Evolutionary conservation across 2,329 filamentous ascomycete species (phyloP), one percentile per base, ranked within the genome.

Genomic region (Pseudogymnoascus sp.): DNA sequence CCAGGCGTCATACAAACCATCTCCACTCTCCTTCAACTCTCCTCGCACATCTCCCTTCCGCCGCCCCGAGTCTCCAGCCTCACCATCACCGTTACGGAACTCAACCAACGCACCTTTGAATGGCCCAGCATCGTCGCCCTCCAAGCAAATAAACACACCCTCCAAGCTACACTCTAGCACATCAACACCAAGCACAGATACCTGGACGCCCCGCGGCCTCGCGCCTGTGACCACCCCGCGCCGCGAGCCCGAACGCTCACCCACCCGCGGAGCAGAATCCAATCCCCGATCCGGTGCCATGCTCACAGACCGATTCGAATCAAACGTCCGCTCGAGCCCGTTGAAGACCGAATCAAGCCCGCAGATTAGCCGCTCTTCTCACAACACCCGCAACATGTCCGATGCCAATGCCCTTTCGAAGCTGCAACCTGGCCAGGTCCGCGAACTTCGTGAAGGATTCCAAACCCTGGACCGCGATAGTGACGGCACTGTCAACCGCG

Each of bases 381-480:
- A 69, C 10, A 68, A 65, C 10, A 69, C 70, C 62, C 70, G 68
- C 38, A 68, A 65, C 3, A 70, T 70, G 63, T 64, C 71, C 8
- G 62, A 68, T 60, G 44, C 79, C 35, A 85, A 81, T 68, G 80
- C 85, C 12, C 78, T 92, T 48, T 86, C 87, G 2, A 88, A 90
- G 70, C 77, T 97, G 42, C 89, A 93, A 38, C 86, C 91, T 2
- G 81, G 90, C 2, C 91, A 97, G 69, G 85, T 97, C 36, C 86
- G 92, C 70, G 90, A 91, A 69, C 84, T 99, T 75, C 85, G 94
- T 64, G 93, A 97, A 72, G 91, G 89, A 0, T 99, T 97, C 74
- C 91, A 95, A 74, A 92, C 97, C 63, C 81, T 99, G 55, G 94
- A 97, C 74, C 84, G 91, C 64, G 88, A 94, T 74, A 92, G 91